Conservation (phyloP, 306 rosid species). For the Malus domestica region DNA sequence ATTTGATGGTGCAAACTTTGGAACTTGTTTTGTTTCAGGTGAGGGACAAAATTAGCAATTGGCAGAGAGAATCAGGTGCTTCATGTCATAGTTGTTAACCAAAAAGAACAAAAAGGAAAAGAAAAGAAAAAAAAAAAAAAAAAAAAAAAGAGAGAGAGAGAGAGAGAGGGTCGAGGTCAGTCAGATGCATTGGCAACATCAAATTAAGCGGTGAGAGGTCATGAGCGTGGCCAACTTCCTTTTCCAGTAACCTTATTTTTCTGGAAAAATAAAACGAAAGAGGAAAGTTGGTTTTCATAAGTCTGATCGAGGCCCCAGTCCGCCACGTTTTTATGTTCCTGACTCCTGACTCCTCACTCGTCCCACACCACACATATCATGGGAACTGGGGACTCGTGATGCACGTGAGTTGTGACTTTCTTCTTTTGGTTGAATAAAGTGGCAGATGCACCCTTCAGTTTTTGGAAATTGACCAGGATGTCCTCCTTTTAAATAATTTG, state of each 20-base stretch:
- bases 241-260: slow-evolving; percentile 50
- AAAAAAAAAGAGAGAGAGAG: too few relatives aligned
- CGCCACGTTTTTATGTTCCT: too few relatives aligned
- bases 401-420: slow-evolving; percentile 9
- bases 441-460: neutral
- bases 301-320: neutral
- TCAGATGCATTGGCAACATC: slow-evolving; percentile 5
- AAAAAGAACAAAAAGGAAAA: neutral
- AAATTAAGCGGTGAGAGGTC: neutral
- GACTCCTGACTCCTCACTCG: slow-evolving; percentile 16
- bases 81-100: neutral
- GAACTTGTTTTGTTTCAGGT: slow-evolving; percentile 2
- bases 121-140: rapidly evolving
- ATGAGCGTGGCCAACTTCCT: slow-evolving; percentile 24
- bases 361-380: slow-evolving; percentile 6
- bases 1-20: neutral
- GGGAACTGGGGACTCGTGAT: slow-evolving; percentile 2
- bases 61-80: neutral
- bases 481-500: neutral
- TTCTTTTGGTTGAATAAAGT: neutral
- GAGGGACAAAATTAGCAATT: neutral
- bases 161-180: neutral
- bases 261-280: slow-evolving; percentile 3
- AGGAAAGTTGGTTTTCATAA: neutral
- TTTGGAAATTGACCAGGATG: neutral